Percentiles rank a stretch among this genome's conserved stretches.
Evolutionary conservation across 306 rosid genomes (phyloP).

Genomic region (Glycine soja): DNA sequence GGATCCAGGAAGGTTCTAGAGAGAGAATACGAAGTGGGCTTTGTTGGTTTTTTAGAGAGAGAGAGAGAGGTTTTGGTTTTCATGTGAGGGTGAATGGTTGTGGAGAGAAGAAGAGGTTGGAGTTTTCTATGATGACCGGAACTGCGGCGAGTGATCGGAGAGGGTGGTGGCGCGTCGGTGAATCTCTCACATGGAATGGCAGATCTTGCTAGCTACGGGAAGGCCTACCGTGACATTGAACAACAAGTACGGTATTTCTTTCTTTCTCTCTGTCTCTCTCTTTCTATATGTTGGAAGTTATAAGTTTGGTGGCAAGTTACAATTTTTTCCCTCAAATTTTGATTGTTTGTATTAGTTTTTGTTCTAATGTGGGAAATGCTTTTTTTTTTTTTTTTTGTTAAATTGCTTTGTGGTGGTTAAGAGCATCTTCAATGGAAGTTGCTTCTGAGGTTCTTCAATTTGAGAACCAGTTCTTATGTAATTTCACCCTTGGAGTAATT

Average conservation of each 20-base stretch:
- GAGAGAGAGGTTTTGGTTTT: conserved; percentile 45
- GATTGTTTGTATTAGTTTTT: conserved; percentile 34
- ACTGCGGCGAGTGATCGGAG: conserved; percentile 79
- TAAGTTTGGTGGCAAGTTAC: conserved; percentile 13
- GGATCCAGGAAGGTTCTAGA: conserved; percentile 63
- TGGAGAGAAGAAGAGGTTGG: conserved; percentile 62
- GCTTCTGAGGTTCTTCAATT: background rate
- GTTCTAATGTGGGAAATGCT: background rate
- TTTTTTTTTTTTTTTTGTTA: background rate
- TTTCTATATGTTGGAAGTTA: conserved; percentile 5
- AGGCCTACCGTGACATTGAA: conserved; percentile 91
- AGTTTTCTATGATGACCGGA: conserved; percentile 88
- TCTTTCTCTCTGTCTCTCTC: conserved; percentile 10
- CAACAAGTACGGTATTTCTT: conserved; percentile 67
- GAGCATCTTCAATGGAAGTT: background rate
- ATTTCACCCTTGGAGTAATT: background rate
- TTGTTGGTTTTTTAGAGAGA: background rate
- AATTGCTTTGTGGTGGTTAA: background rate
- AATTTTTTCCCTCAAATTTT: conserved; percentile 13
- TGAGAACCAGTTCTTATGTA: background rate
- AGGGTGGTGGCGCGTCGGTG: conserved; percentile 89
- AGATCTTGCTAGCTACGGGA: conserved; percentile 95
- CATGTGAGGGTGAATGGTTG: conserved; percentile 78
- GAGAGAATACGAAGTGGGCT: conserved; percentile 42
- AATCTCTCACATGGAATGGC: conserved; percentile 95